Evolutionary conservation across 2,329 filamentous ascomycete species (phyloP).

Genomic region (Beauveria pseudobassiana): DNA sequence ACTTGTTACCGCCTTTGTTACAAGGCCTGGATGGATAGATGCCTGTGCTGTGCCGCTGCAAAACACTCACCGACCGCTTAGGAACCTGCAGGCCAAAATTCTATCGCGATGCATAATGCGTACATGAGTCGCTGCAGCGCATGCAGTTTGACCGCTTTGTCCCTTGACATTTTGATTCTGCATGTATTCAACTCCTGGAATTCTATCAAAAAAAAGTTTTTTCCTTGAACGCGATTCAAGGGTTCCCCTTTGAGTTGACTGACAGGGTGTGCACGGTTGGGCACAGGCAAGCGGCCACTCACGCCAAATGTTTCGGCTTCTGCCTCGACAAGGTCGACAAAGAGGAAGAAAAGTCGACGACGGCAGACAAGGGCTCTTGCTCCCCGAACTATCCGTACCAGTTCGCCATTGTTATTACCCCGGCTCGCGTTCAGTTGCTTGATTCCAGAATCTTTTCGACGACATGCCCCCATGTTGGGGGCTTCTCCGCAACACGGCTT

Average conservation of each 20-base stretch:
- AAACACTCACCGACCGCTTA: background rate
- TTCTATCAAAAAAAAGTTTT: background rate
- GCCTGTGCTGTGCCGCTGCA: background rate
- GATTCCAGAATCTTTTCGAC: background rate
- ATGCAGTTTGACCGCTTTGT: constrained; percentile 3
- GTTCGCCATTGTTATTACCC: no score
- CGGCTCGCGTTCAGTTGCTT: background rate
- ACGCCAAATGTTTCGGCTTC: background rate
- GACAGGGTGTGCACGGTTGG: constrained; percentile 1
- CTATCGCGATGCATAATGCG: background rate
- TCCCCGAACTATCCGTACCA: background rate
- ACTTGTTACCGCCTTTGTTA: constrained; percentile 6
- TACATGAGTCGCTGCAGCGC: constrained; percentile 2
- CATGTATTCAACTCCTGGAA: background rate
- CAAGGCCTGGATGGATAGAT: background rate
- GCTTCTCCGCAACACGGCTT: background rate
- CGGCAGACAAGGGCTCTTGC: background rate
- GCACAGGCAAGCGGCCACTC: background rate
- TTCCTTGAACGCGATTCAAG: background rate
- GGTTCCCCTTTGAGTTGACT: background rate
- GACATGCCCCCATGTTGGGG: background rate
- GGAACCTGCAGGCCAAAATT: background rate
- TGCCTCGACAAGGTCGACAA: background rate
- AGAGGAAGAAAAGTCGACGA: background rate
- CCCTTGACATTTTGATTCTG: background rate